These are phyloP conservation scores for Epichloe coenophiala DNA, from an alignment of 2,329 filamentous ascomycete species.

Conservation along the genomic window DNA sequence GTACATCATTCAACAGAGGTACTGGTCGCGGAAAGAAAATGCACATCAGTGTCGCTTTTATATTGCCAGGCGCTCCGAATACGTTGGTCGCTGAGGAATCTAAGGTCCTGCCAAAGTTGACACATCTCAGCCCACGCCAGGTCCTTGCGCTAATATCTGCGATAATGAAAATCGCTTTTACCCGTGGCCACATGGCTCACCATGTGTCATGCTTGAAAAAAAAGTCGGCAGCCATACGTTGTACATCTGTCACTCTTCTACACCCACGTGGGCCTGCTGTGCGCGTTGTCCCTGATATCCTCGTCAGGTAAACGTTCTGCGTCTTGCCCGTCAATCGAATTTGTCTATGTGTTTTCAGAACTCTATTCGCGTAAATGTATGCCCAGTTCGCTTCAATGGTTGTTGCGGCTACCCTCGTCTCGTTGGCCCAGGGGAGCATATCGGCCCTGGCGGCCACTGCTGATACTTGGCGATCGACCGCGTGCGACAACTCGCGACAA, in stretches of 20 bases:
- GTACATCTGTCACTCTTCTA: neutral
- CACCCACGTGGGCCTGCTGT: neutral
- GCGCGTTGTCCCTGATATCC: neutral
- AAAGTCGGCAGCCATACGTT: neutral
- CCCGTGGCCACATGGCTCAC: neutral
- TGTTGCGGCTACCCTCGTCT: conserved; percentile 20
- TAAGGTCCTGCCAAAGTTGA: neutral
- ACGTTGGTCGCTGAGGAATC: neutral
- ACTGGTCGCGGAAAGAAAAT: too few species aligned
- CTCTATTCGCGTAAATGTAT: conserved; percentile 13
- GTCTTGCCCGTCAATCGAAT: too few species aligned
- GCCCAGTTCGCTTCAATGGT: conserved; percentile 11
- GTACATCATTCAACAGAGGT: too few species aligned
- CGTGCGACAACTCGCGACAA: conserved; percentile 26
- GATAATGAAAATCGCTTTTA: neutral
- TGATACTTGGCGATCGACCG: conserved; percentile 23
- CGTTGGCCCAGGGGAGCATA: conserved; percentile 29
- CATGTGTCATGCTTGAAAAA: neutral
- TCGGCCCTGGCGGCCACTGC: conserved; percentile 25
- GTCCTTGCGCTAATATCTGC: neutral
- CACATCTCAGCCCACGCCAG: neutral
- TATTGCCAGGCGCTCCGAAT: neutral
- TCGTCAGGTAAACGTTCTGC: too few species aligned
- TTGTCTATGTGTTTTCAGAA: neutral
- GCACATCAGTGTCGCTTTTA: neutral